Evolutionary conservation across 1,284 basidiomycete genomes (phyloP), one percentile per base, ranked within the genome.

Genomic region (Ganoderma meredithae): DNA sequence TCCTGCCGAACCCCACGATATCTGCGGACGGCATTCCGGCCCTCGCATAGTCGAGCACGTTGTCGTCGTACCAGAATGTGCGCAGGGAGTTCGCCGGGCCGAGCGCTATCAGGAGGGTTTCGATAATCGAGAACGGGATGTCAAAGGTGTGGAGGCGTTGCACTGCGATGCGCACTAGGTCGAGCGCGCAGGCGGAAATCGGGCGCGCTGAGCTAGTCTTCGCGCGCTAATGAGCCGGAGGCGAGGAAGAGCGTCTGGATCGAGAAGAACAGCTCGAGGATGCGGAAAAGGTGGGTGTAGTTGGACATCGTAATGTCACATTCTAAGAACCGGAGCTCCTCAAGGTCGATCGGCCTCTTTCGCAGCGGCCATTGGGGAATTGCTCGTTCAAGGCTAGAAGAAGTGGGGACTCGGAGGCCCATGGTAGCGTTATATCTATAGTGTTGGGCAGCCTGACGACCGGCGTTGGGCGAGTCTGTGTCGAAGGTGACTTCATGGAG

Each of bases 71-170:
- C 44, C 44, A 47, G 44, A 47, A 47, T 2, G 44, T 47, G n/a
- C 15, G 19, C 6, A 47, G 44, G n/a, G 44, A 2, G 19, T 47
- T 47, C 8, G 44, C 44, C 19, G 44, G 8, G 15, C 44, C 10
- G 5, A 47, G 10, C 19, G 44, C n/a, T 7, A 4, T 22, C 8
- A 47, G n/a, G 44, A 47, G 44, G n/a, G 44, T 22, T 10, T 47
- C 44, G 44, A 47, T 10, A n/a, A 47, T 47, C n/a, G 44, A n/a
- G n/a, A 47, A 47, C n/a, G 44, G 44, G 44, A 47, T 47, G n/a
- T 47, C n/a, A 8, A 47, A 47, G 44, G 44, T 47, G n/a, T 47
- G 44, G 44, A 47, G 44, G n/a, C 22, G n/a, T 10, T 47, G 44
- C 44, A 47, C 44, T 9, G 44, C 44, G 44, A 47, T n/a, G 44